Conservation (phyloP, 2,329 filamentous ascomycete genomes). For the Zymoseptoria brevis region DNA sequence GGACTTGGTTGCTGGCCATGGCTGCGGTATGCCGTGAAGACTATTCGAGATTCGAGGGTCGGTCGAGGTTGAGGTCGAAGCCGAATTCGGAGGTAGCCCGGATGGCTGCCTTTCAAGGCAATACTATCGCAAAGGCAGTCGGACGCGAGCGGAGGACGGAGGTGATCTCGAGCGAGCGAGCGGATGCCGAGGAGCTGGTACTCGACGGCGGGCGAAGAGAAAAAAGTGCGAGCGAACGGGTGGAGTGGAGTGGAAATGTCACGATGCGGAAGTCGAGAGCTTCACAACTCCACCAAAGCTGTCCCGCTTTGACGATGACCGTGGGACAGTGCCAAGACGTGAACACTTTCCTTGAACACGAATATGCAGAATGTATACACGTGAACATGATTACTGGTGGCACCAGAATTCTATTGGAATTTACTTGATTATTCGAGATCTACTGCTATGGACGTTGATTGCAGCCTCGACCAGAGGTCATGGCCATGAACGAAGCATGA, state of each 20-base stretch:
- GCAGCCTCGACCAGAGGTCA: too few species aligned
- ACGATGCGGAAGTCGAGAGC: neutral
- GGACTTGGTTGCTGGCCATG: constrained; percentile 20
- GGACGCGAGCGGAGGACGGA: neutral
- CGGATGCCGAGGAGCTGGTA: neutral
- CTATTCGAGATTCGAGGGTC: neutral
- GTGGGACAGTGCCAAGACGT: neutral
- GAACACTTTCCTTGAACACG: neutral
- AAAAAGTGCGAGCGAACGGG: neutral
- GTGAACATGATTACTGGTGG: too few species aligned
- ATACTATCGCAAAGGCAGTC: neutral
- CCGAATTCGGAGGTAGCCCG: neutral
- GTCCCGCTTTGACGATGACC: neutral
- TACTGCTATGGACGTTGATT: too few species aligned
- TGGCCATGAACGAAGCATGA: too few species aligned
- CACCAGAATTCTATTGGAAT: too few species aligned
- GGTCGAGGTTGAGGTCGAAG: neutral
- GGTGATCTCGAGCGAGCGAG: neutral
- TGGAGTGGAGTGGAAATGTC: neutral
- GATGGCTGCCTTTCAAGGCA: neutral
- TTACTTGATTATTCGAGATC: too few species aligned
- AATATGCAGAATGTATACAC: too few species aligned
- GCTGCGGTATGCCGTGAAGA: neutral
- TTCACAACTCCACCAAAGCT: neutral
- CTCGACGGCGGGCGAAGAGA: neutral